Evolutionary conservation across 306 rosid species (phyloP).

Genomic region (Cucurbita argyrosperma): DNA sequence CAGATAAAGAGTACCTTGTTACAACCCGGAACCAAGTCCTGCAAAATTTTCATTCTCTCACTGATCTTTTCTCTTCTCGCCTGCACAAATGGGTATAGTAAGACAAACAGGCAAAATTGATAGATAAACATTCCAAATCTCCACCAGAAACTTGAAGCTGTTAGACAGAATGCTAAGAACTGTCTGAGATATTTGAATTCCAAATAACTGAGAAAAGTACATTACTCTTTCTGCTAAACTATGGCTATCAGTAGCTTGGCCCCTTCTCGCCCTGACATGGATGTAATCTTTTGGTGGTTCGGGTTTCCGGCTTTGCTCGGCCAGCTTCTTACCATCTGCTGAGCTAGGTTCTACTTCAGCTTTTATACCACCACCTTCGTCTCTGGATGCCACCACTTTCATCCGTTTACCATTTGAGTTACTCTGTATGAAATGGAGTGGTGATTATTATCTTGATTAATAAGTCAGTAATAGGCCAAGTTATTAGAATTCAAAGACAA

Average conservation of each 20-base stretch:
- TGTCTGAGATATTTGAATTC: not conserved
- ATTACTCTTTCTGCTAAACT: conserved; percentile 89
- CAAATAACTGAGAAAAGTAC: not conserved
- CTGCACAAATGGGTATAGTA: conserved; percentile 24
- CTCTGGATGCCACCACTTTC: conserved; percentile 26
- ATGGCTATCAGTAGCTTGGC: conserved; percentile 99
- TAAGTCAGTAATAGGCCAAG: not conserved
- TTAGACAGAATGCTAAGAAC: not conserved
- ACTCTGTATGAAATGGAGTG: conserved; percentile 20
- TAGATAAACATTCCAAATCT: not conserved
- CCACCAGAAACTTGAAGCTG: not conserved
- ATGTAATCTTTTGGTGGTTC: conserved; percentile 78
- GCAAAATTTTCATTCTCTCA: conserved; percentile 81
- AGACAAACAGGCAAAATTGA: not conserved
- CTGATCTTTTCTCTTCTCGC: conserved; percentile 94
- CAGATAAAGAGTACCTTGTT: conserved; percentile 42
- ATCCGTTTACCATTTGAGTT: conserved; percentile 35
- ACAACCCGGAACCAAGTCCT: conserved; percentile 92
- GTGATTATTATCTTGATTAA: not conserved
- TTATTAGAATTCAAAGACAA: not conserved
- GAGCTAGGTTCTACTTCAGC: conserved; percentile 41
- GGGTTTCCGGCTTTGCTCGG: conserved; percentile 27
- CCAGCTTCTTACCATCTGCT: conserved; percentile 26
- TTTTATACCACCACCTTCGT: conserved; percentile 19
- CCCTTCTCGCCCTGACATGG: conserved; percentile 94